Conservation (phyloP, 768 basidiomycete genomes). For the Amanita exitialis region DNA sequence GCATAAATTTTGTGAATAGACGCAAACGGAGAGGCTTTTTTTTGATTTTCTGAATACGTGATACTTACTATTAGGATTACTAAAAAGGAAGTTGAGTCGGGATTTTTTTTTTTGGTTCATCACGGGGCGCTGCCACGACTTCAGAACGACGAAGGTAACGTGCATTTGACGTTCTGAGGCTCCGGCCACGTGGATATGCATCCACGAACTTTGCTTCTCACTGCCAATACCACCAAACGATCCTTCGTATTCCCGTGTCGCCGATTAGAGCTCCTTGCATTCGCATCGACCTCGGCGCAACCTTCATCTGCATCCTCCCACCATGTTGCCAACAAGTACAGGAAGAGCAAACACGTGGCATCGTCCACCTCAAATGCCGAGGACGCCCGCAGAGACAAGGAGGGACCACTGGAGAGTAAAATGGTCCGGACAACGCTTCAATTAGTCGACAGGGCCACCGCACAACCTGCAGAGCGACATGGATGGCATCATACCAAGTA, state of each 20-base stretch:
- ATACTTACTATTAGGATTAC: too few species aligned
- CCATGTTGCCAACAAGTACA: neutral
- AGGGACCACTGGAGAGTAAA: neutral
- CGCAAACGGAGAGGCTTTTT: too few species aligned
- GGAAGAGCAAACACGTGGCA: neutral
- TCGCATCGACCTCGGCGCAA: neutral
- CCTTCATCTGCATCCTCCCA: neutral
- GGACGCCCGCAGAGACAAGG: neutral
- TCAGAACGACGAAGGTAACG: too few species aligned
- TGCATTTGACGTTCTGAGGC: neutral
- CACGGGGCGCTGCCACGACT: too few species aligned
- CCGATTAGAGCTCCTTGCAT: neutral
- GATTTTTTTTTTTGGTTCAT: too few species aligned
- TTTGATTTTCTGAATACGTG: too few species aligned
- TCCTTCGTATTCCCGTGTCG: neutral
- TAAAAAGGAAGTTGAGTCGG: too few species aligned
- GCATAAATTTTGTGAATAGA: too few species aligned
- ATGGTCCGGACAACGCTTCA: neutral
- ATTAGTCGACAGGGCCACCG: neutral
- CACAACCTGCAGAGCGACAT: neutral
- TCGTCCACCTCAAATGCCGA: neutral
- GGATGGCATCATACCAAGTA: slow-evolving; percentile 25
- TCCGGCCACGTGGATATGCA: neutral
- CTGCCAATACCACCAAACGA: neutral
- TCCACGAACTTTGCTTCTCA: neutral